Percentiles rank a stretch among this genome's conserved stretches.
These are phyloP conservation scores for Trichosanthes truncata DNA, from an alignment of 306 rosid genomes.

Conservation along the genomic window DNA sequence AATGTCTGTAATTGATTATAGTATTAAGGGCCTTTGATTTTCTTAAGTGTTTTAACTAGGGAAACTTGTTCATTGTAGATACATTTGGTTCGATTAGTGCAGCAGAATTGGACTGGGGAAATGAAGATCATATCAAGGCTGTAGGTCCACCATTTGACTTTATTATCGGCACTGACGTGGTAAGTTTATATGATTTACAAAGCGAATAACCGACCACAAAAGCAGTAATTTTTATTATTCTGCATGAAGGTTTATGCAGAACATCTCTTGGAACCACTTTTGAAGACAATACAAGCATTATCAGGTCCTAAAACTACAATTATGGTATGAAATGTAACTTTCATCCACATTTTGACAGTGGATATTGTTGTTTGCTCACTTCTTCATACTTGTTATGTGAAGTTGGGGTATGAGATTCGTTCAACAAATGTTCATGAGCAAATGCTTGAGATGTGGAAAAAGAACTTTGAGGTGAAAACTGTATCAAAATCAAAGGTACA, in stretches of 20 bases:
- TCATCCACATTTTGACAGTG: neutral
- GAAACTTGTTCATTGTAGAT: constrained; percentile 36
- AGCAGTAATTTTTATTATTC: neutral
- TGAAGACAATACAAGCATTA: constrained; percentile 66
- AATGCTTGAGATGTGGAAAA: constrained; percentile 90
- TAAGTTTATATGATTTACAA: constrained; percentile 21
- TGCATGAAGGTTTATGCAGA: constrained; percentile 64
- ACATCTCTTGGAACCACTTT: constrained; percentile 73
- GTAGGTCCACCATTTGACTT: constrained; percentile 84
- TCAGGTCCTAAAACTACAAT: constrained; percentile 82
- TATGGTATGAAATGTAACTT: constrained; percentile 31
- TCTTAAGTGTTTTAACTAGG: neutral
- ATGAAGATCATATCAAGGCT: constrained; percentile 59
- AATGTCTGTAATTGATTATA: neutral
- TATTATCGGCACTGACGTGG: constrained; percentile 90
- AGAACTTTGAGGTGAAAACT: constrained; percentile 57
- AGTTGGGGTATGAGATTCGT: constrained; percentile 95
- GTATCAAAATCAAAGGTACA: constrained; percentile 76
- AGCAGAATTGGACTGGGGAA: constrained; percentile 84
- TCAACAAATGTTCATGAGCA: constrained; percentile 72
- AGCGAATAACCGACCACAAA: neutral
- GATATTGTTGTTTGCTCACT: neutral
- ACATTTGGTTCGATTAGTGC: constrained; percentile 76
- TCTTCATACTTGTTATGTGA: constrained; percentile 18
- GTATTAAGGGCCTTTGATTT: neutral